Evolutionary conservation across 805 yeast species (phyloP).

Genomic region (Pichia thaimueangensis): DNA sequence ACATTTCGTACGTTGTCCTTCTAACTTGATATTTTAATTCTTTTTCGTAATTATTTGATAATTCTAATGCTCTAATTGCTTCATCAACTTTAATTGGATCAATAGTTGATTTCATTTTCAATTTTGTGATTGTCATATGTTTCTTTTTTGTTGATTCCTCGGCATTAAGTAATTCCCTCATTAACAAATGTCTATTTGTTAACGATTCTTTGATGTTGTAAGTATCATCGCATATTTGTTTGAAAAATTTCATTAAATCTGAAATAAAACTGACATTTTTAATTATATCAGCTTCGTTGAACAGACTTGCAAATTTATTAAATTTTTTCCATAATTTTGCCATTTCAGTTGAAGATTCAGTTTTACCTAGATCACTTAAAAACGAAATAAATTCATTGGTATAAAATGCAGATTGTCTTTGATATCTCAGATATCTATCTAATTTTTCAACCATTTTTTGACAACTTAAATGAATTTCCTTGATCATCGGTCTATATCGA

Average conservation of each 20-base stretch:
- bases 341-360: conserved; percentile 62
- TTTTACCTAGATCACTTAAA: conserved; percentile 34
- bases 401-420: conserved; percentile 44
- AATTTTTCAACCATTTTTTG: conserved; percentile 46
- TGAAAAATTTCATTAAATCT: conserved; percentile 68
- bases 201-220: conserved; percentile 87
- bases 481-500: conserved; percentile 80
- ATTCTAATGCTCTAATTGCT: conserved; percentile 72
- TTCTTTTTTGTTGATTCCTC: conserved; percentile 65
- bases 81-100: conserved; percentile 90
- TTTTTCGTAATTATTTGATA: conserved; percentile 70
- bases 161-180: conserved; percentile 82
- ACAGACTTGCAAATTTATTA: conserved; percentile 57
- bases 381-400: conserved; percentile 41
- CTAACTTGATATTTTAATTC: conserved; percentile 70
- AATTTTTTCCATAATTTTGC: conserved; percentile 70
- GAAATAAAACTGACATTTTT: conserved; percentile 70
- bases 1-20: conserved; percentile 80
- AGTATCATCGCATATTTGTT: conserved; percentile 61
- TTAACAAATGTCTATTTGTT: conserved; percentile 84
- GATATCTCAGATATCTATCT: conserved; percentile 52
- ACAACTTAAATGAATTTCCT: conserved; percentile 57
- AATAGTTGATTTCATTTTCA: conserved; percentile 65
- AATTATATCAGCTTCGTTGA: conserved; percentile 72
- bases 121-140: conserved; percentile 64